A percentile compares a stretch with the other conserved stretches of the same genome.
Evolutionary conservation across 768 basidiomycete species (phyloP).

Genomic region (Tylopilus sp.): DNA sequence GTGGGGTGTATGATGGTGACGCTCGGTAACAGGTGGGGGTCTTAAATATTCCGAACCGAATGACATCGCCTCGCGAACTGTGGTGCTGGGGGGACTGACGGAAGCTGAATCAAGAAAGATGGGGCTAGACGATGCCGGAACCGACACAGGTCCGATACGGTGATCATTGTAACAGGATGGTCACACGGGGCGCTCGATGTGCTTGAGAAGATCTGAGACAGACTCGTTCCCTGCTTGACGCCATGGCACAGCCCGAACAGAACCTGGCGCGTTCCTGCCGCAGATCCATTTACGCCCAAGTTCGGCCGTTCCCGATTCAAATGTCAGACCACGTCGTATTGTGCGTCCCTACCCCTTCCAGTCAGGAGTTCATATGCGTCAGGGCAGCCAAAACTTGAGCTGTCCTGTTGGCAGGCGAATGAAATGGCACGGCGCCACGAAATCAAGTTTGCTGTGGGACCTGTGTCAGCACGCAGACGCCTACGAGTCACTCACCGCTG

Average conservation of each 20-base stretch:
- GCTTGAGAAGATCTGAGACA: constrained; percentile 14
- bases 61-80: constrained; percentile 26
- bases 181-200: constrained; percentile 16
- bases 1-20: not conserved
- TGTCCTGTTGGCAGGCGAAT: not conserved
- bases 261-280: constrained; percentile 8
- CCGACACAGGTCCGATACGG: constrained; percentile 26
- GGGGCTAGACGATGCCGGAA: constrained; percentile 22
- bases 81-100: constrained; percentile 13
- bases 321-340: not conserved
- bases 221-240: constrained; percentile 6
- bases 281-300: constrained; percentile 12
- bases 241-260: constrained; percentile 20
- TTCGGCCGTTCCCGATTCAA: constrained; percentile 3
- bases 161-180: constrained; percentile 13
- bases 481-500: no score
- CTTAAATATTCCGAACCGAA: constrained; percentile 25
- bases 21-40: not conserved
- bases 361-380: constrained; percentile 8
- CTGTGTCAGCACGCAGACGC: not conserved
- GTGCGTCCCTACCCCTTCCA: not conserved
- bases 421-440: not conserved
- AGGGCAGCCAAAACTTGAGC: not conserved
- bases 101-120: constrained; percentile 21
- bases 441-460: not conserved